Conservation (phyloP, 225 moss, liverwort and hornwort species). For the Pseudisothecium myosuroides region DNA sequence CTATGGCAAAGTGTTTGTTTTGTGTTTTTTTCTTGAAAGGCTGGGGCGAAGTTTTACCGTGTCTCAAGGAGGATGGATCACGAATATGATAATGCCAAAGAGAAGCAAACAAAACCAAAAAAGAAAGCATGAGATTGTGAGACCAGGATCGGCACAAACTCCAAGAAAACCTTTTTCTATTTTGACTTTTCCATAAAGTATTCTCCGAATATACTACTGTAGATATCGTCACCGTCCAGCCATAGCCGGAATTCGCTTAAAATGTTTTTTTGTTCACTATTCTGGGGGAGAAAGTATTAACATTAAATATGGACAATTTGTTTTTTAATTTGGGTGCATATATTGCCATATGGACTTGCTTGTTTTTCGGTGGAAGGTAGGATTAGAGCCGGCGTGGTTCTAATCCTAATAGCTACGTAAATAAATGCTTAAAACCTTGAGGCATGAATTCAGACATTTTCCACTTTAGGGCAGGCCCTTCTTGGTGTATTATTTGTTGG, state of each 20-base stretch:
- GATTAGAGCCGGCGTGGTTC: not conserved
- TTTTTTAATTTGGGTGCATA: not conserved
- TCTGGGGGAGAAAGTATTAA: not conserved
- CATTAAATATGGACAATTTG: not conserved
- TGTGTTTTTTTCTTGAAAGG: too few relatives aligned
- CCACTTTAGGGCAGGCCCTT: too few relatives aligned
- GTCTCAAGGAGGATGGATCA: not conserved
- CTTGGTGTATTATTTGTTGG: rapidly evolving
- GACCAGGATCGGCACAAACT: not conserved
- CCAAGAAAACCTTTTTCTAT: not conserved
- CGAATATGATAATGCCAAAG: not conserved
- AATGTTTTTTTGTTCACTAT: not conserved
- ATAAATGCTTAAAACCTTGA: rapidly evolving
- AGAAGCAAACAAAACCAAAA: not conserved
- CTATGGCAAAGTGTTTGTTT: too few relatives aligned
- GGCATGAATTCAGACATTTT: not conserved
- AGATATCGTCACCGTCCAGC: not conserved
- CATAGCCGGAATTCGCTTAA: not conserved
- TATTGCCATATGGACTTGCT: not conserved
- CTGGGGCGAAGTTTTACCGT: not conserved
- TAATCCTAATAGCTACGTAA: not conserved
- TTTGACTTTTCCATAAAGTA: not conserved
- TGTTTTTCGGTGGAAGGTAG: not conserved
- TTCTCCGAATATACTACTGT: not conserved
- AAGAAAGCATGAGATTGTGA: not conserved